Evolutionary conservation across 495 filamentous ascomycete genomes (phyloP), one percentile per base, ranked within the genome.

Genomic region (Penicillium bialowiezense): DNA sequence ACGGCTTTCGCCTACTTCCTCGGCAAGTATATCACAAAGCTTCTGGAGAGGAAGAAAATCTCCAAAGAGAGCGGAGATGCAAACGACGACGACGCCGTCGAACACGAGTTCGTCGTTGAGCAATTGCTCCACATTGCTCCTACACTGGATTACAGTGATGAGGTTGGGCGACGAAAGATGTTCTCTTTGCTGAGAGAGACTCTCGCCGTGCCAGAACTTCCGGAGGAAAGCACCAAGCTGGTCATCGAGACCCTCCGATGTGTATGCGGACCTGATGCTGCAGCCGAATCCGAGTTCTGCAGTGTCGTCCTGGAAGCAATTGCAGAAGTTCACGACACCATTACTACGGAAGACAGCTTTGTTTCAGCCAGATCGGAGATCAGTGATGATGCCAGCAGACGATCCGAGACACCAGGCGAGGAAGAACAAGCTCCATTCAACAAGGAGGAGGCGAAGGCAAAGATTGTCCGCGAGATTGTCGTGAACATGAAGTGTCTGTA

Each of bases 401-500:
- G 69, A 39, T 71, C 70, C 8, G 70, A 70, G 52, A 74, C 67
- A 0, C 56, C 80, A 54, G 63, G 77, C 64, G 58, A 59, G n/a
- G 71, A 72, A 2, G 65, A 71, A 4, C 77, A 78, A 18, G 59
- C 58, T 3, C 68, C 68, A 5, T 74, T 81, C 41, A 81, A 79
- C 39, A 86, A 86, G 56, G 88, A 90, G 56, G 84, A 87, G 41
- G 84, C 85, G 7, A 86, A 90, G 62, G 80, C 80, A 10, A 96
- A 91, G 68, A 85, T 90, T 2, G 78, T 97, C 48, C 80, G 79
- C 46, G 90, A 96, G 64, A 91, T 97, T 62, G 83, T 95, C 74
- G 86, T 97, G 59, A 97, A 97, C 72, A 89, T 96, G 83, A 97
- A 97, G 66, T 97, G 93, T 70, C 78, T 99, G 29, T 89, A 97